These are phyloP conservation scores for Bassia scoparia DNA, from an alignment of 148 eudicot genomes.

Conservation along the genomic window DNA sequence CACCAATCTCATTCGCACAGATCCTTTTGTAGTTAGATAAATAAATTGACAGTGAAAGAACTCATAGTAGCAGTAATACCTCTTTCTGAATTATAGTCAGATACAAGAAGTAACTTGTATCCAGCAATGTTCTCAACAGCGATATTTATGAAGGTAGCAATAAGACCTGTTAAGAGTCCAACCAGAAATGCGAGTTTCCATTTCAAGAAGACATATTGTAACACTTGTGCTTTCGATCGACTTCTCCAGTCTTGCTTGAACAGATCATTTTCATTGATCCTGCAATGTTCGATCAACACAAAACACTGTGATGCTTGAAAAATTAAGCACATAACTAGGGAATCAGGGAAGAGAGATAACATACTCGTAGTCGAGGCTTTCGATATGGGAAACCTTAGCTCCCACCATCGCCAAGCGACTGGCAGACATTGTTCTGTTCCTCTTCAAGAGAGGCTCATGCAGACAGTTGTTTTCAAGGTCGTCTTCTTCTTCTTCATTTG, in stretches of 20 bases:
- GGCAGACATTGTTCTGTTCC: conserved; percentile 61
- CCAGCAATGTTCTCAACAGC: conserved; percentile 47
- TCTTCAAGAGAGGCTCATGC: conserved; percentile 51
- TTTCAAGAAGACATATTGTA: conserved; percentile 39
- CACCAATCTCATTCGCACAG: no score
- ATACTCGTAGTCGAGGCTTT: conserved; percentile 86
- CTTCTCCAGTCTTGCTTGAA: conserved; percentile 48
- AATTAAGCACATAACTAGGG: background rate
- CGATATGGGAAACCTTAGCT: conserved; percentile 72
- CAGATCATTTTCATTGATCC: conserved; percentile 44
- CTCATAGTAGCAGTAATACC: conserved; percentile 13
- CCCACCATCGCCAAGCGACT: conserved; percentile 73
- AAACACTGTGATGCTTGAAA: background rate
- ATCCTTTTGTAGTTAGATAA: no score
- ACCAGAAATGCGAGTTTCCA: conserved; percentile 41
- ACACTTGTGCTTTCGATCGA: conserved; percentile 35
- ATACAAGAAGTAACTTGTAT: conserved; percentile 42
- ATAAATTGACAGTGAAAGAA: no score
- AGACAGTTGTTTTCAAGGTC: conserved; percentile 53
- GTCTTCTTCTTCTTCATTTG: conserved; percentile 30
- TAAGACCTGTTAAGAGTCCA: conserved; percentile 40
- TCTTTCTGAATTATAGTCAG: conserved; percentile 27
- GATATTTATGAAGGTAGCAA: conserved; percentile 39
- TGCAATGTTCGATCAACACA: conserved; percentile 20
- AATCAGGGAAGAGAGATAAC: background rate